Conservation (phyloP, 805 yeast species). For the Yarrowia sp. region DNA sequence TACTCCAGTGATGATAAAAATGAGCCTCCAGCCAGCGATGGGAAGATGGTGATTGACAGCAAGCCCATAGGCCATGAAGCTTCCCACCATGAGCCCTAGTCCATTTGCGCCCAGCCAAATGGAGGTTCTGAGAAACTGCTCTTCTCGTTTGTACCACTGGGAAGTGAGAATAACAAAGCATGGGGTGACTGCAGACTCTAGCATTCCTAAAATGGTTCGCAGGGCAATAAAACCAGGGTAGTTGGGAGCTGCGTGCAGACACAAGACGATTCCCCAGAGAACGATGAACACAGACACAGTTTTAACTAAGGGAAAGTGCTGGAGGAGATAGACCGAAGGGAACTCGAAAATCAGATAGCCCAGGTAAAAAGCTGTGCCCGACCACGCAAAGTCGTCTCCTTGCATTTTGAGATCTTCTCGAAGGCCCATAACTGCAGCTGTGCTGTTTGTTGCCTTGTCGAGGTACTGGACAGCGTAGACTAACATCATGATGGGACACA, state of each 20-base stretch:
- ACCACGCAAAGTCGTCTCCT: background rate
- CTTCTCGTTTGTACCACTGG: background rate
- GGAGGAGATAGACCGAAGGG: background rate
- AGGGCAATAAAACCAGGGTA: background rate
- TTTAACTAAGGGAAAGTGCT: background rate
- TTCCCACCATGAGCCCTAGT: background rate
- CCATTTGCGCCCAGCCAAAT: background rate
- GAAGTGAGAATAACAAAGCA: background rate
- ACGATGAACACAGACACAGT: background rate
- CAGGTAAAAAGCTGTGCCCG: background rate
- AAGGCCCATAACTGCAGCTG: background rate
- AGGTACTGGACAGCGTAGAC: background rate
- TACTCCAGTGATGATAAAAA: background rate
- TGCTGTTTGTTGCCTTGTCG: background rate
- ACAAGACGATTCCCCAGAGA: background rate
- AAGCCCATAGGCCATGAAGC: background rate
- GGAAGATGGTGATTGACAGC: background rate
- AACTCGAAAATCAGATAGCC: constrained; percentile 1
- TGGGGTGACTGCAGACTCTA: background rate
- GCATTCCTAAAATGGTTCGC: background rate
- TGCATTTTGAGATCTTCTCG: background rate
- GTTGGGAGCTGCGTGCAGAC: background rate
- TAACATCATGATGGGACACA: background rate
- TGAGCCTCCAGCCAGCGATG: background rate
- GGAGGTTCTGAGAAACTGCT: background rate